These are phyloP conservation scores for Penicillium dipodomyicola DNA, from an alignment of 495 filamentous ascomycete species.

Conservation along the genomic window DNA sequence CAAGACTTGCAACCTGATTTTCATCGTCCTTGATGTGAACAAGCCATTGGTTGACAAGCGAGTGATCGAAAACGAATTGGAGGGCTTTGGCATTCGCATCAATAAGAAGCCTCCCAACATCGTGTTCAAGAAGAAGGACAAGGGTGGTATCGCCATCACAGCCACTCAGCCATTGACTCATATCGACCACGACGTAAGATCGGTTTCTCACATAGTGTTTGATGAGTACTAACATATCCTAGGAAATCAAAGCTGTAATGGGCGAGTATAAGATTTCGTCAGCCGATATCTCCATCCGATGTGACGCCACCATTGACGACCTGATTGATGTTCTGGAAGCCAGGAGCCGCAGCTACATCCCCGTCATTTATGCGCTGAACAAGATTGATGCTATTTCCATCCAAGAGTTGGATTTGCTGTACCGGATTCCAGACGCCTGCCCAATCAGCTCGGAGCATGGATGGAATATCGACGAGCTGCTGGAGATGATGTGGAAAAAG, in stretches of 20 bases:
- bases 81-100: slow-evolving; percentile 96
- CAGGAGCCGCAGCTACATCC: slow-evolving; percentile 93
- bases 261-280: slow-evolving; percentile 92
- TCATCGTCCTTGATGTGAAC: slow-evolving; percentile 98
- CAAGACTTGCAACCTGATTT: slow-evolving; percentile 97
- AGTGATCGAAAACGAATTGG: slow-evolving; percentile 93
- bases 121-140: slow-evolving; percentile 98
- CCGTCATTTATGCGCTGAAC: slow-evolving; percentile 96
- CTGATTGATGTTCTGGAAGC: slow-evolving; percentile 95
- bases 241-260: slow-evolving; percentile 98
- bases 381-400: slow-evolving; percentile 99
- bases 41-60: slow-evolving; percentile 97
- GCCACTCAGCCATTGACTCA: slow-evolving; percentile 88
- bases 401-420: slow-evolving; percentile 92
- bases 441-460: slow-evolving; percentile 97
- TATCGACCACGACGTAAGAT: slow-evolving; percentile 75
- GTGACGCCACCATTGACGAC: slow-evolving; percentile 89
- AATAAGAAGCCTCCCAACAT: slow-evolving; percentile 98
- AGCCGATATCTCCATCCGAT: slow-evolving; percentile 97
- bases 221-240: slow-evolving; percentile 11
- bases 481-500: slow-evolving; percentile 99
- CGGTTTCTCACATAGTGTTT: background rate
- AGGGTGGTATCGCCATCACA: slow-evolving; percentile 92
- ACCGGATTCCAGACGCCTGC: slow-evolving; percentile 93
- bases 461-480: slow-evolving; percentile 95